Evolutionary conservation across 352 stramenopile species (phyloP).

Genomic region (Phytophthora sojae): DNA sequence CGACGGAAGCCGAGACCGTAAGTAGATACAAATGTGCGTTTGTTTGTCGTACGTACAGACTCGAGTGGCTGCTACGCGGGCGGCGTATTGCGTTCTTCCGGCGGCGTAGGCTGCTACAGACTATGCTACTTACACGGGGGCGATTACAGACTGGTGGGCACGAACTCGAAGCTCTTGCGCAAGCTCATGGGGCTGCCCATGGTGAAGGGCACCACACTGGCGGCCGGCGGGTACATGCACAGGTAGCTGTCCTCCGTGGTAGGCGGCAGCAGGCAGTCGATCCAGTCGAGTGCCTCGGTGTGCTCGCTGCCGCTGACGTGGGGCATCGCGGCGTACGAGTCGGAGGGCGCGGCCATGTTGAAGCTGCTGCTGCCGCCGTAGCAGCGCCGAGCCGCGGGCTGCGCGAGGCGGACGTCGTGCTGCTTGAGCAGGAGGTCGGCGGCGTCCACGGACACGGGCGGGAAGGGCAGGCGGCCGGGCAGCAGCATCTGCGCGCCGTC

Average conservation of each 20-base stretch:
- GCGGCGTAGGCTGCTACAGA: constrained; percentile 17
- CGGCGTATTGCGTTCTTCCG: constrained; percentile 9
- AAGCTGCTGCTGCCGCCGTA: constrained; percentile 8
- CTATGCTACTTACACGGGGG: constrained; percentile 14
- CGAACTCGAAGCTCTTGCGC: constrained; percentile 48
- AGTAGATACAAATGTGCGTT: constrained; percentile 30
- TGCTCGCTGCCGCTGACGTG: constrained; percentile 22
- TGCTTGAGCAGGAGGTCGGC: constrained; percentile 47
- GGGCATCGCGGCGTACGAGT: constrained; percentile 2
- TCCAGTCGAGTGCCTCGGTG: constrained; percentile 60
- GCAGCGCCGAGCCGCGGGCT: constrained; percentile 22
- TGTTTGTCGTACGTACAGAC: constrained; percentile 33
- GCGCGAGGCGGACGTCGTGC: constrained; percentile 32
- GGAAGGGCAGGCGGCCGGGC: constrained; percentile 29
- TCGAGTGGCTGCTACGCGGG: constrained; percentile 10
- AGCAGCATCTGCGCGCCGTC: constrained; percentile 24
- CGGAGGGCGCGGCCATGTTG: constrained; percentile 21
- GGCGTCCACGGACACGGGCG: constrained; percentile 20
- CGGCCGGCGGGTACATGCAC: constrained; percentile 44
- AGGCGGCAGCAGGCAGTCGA: constrained; percentile 58
- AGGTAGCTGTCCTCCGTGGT: constrained; percentile 48
- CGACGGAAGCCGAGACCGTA: not conserved
- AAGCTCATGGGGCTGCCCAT: constrained; percentile 17
- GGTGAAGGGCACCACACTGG: constrained; percentile 21
- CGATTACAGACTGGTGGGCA: constrained; percentile 36